Evolutionary conservation across 345 rosid genomes (phyloP).

Genomic region (Camelina sativa): DNA sequence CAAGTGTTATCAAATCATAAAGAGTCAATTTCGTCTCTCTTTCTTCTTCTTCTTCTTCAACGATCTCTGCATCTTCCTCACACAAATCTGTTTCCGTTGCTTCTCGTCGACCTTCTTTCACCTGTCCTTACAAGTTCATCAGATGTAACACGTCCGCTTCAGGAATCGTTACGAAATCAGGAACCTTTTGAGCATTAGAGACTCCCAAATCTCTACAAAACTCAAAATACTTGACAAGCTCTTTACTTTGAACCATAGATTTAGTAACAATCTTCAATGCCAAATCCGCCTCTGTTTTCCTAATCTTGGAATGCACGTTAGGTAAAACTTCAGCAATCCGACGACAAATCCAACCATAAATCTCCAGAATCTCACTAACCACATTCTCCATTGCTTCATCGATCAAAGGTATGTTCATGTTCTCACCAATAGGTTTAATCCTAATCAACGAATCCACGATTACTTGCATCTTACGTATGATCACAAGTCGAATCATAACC

Average conservation of each 20-base stretch:
- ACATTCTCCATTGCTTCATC: conserved; percentile 81
- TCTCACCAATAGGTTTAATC: conserved; percentile 56
- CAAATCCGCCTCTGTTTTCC: conserved; percentile 52
- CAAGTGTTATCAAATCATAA: conserved; percentile 33
- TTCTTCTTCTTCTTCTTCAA: neutral
- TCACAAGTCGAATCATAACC: conserved; percentile 46
- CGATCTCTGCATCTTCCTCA: neutral
- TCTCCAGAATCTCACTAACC: conserved; percentile 60
- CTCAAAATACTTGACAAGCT: conserved; percentile 54
- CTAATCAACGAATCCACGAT: conserved; percentile 66
- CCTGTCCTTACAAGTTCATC: conserved; percentile 50
- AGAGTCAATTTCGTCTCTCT: neutral
- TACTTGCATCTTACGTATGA: conserved; percentile 57
- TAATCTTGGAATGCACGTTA: conserved; percentile 46
- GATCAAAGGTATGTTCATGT: conserved; percentile 54
- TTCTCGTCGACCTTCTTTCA: neutral
- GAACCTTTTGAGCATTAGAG: conserved; percentile 58
- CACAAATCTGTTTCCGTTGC: neutral
- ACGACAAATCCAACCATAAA: conserved; percentile 64
- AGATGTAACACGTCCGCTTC: conserved; percentile 57
- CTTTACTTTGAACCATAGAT: conserved; percentile 54
- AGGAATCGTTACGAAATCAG: conserved; percentile 50
- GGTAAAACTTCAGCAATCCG: conserved; percentile 54
- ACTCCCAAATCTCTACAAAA: conserved; percentile 59
- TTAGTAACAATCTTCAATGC: conserved; percentile 61